A percentile compares a stretch with the other conserved stretches of the same genome.
phyloP scores from a whole-genome alignment of 108 stramenopile species.

The Parietichytrium sp. region DNA sequence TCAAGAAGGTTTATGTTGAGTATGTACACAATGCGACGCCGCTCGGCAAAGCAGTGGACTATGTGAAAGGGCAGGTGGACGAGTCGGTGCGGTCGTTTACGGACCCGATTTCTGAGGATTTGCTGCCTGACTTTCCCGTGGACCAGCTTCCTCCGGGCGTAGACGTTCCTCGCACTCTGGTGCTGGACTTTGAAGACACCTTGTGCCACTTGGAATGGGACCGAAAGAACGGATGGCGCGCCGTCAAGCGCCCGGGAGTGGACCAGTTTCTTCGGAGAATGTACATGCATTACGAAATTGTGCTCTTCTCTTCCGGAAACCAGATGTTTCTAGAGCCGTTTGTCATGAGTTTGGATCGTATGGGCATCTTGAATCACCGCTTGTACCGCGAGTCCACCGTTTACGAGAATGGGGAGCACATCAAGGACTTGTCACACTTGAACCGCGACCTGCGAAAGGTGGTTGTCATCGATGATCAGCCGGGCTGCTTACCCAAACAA shows the following conservation, averaged over 20 bases:
- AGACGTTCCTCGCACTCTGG: constrained; percentile 83
- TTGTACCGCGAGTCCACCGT: constrained; percentile 86
- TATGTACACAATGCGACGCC: constrained; percentile 5
- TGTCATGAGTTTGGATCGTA: constrained; percentile 71
- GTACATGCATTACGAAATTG: constrained; percentile 93
- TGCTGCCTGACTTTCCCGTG: constrained; percentile 84
- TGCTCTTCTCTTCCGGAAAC: constrained; percentile 76
- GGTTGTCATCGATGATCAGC: constrained; percentile 90
- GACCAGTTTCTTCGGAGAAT: constrained; percentile 84
- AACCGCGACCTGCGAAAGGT: constrained; percentile 82
- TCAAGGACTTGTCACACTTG: constrained; percentile 83
- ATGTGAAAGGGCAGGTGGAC: constrained; percentile 60
- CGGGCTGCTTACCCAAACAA: constrained; percentile 73
- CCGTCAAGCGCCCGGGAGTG: constrained; percentile 92
- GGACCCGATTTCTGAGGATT: constrained; percentile 78
- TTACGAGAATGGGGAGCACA: constrained; percentile 84
- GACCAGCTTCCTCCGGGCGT: constrained; percentile 78
- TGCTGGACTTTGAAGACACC: constrained; percentile 90
- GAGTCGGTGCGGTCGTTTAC: constrained; percentile 66
- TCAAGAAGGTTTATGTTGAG: constrained; percentile 24
- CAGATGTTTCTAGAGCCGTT: constrained; percentile 81
- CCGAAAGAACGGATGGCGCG: constrained; percentile 88
- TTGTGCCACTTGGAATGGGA: constrained; percentile 85
- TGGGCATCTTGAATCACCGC: constrained; percentile 85
- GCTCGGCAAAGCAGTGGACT: not conserved